Percentiles rank a stretch among this genome's conserved stretches.
These are phyloP conservation scores for Dioscorea dumetorum DNA, from an alignment of 106 monocot species.

Conservation along the genomic window DNA sequence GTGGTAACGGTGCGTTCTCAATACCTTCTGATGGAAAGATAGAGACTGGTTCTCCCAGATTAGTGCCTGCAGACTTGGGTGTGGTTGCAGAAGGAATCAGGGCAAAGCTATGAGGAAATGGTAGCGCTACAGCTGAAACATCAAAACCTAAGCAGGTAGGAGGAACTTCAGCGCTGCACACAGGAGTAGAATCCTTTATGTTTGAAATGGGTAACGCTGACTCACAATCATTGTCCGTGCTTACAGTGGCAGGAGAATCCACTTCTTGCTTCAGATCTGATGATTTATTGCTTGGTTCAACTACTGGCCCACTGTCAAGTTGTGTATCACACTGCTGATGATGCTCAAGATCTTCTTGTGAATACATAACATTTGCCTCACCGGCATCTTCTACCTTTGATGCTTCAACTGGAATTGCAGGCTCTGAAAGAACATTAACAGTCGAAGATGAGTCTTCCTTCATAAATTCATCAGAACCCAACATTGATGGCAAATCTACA, in stretches of 20 bases:
- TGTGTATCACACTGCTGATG: slow-evolving; percentile 8
- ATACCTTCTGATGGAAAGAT: slow-evolving; percentile 12
- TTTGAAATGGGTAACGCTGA: slow-evolving; percentile 13
- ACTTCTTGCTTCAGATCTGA: slow-evolving; percentile 12
- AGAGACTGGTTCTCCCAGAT: not conserved
- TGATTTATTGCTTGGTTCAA: slow-evolving; percentile 3
- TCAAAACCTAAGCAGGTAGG: slow-evolving; percentile 7
- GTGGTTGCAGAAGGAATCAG: not conserved
- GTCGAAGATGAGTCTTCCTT: slow-evolving; percentile 2
- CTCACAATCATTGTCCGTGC: not conserved
- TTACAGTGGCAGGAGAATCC: not conserved
- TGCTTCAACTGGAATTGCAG: slow-evolving; percentile 10
- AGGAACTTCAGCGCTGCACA: slow-evolving; percentile 8
- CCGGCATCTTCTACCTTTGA: slow-evolving; percentile 9
- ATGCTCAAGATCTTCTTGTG: slow-evolving; percentile 8
- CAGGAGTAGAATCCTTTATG: slow-evolving; percentile 5
- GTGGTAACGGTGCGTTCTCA: slow-evolving; percentile 60
- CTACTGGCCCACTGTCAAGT: slow-evolving; percentile 11
- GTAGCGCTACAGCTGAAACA: slow-evolving; percentile 4
- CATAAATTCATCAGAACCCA: not conserved
- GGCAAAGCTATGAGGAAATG: not conserved
- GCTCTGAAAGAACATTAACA: slow-evolving; percentile 7
- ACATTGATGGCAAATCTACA: slow-evolving; percentile 10
- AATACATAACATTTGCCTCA: slow-evolving; percentile 14
- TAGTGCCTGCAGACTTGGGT: not conserved